Evolutionary conservation across 345 rosid species (phyloP), one percentile per base, ranked within the genome.

Genomic region (Iberis pinnata): DNA sequence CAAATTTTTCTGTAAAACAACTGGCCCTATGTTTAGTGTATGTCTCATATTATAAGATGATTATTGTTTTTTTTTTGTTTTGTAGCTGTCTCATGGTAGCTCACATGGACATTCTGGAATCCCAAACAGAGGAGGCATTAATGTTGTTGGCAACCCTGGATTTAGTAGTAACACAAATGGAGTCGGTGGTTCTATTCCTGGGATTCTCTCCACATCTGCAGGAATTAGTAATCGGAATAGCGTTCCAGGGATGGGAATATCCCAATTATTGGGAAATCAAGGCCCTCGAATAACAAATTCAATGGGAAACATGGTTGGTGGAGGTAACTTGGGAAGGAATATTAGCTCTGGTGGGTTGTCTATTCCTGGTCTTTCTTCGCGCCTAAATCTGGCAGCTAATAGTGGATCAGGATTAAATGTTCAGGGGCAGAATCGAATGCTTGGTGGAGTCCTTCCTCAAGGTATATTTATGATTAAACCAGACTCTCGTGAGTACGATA

Each of bases 81-180:
- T 80, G 77, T 78, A 93, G 99, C 56, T 93, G 56, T 80, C 97
- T 66, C 99, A 88, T 59, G 85, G 85, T 44, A 74, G 80, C 70
- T 78, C 95, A 12, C 96, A 84, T 67, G 89, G 92, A 44, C 95
- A 84, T 62, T 80, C 97, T 6, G 99, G 95, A 69, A 83, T 93
- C 53, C 64, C 87, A 20, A 83, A 74, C 53, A 86, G 99, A 80
- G 96, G 96, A 63, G 94, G 92, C 67, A 74, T 82, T 32, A 77
- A 76, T 50, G 84, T 82, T 75, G 95, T 82, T 56, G 99, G 92
- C 70, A 88, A 82, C 65, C 90, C 88, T 33, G 94, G 84, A 62
- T 88, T 70, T 77, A 78, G 81, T 73, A 80, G 79, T 72, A 86
- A 78, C 67, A 72, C 95, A 29, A 86, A 83, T 79, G 94, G 95